These are phyloP conservation scores for Maudiozyma barnettii DNA, from an alignment of 805 yeast species.

Conservation along the genomic window DNA sequence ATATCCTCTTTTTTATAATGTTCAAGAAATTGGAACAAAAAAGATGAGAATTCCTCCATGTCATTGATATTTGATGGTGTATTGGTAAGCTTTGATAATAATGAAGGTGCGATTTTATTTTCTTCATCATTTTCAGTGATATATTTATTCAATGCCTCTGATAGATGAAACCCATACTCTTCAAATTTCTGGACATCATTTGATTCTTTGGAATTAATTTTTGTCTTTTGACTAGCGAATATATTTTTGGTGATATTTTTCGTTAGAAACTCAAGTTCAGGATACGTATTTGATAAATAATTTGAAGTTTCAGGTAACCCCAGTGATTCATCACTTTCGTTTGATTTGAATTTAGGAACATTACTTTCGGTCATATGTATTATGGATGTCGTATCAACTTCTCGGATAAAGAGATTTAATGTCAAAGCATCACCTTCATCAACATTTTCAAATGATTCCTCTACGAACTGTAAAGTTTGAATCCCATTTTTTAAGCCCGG, in stretches of 20 bases:
- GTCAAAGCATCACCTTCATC: background rate
- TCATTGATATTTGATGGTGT: conserved; percentile 10
- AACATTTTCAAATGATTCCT: background rate
- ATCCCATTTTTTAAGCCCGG: conserved; percentile 10
- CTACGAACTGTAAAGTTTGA: conserved; percentile 2
- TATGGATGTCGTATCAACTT: background rate
- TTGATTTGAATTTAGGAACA: no score
- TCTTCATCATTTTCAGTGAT: background rate
- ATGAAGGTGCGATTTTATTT: background rate
- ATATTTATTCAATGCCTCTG: conserved; percentile 16
- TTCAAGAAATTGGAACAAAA: conserved; percentile 19
- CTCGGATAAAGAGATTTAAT: conserved; percentile 4
- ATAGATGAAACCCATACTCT: conserved; percentile 20
- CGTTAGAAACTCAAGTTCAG: no score
- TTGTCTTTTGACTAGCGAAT: background rate
- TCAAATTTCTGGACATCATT: conserved; percentile 16
- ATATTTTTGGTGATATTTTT: no score
- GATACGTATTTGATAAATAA: no score
- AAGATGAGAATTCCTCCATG: conserved; percentile 19
- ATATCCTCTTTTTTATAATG: conserved; percentile 19
- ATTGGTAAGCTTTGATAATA: conserved; percentile 11
- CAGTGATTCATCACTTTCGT: no score
- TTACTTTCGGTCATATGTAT: background rate
- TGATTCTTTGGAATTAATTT: background rate
- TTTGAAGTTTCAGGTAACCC: no score